Conservation (phyloP, 768 basidiomycete genomes). For the Pisolithus orientalis region DNA sequence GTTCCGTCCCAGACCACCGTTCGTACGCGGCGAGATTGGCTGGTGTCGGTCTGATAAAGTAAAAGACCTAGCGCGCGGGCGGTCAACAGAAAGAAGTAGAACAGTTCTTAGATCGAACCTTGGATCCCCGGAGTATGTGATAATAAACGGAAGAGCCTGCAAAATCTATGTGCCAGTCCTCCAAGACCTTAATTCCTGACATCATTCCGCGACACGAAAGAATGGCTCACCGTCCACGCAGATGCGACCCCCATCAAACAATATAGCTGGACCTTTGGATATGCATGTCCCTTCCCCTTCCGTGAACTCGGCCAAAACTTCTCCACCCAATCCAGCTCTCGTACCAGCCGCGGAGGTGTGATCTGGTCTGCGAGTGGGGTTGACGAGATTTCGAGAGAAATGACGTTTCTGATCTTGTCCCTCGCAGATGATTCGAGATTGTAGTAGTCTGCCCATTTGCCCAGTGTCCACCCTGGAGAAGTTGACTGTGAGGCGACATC, state of each 20-base stretch:
- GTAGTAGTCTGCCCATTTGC: conserved; percentile 88
- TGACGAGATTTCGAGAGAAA: conserved; percentile 89
- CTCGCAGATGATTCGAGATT: conserved; percentile 56
- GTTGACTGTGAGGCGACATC: conserved; percentile 89
- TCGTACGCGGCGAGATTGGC: conserved; percentile 88
- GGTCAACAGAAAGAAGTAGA: background rate
- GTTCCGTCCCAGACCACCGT: conserved; percentile 87
- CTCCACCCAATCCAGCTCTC: conserved; percentile 96
- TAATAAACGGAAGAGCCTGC: conserved; percentile 98
- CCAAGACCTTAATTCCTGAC: conserved; percentile 1
- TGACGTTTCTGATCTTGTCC: conserved; percentile 92
- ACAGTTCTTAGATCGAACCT: conserved; percentile 40
- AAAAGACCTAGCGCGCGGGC: conserved; percentile 63
- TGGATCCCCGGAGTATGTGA: conserved; percentile 80
- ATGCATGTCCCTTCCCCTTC: conserved; percentile 65
- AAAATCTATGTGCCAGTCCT: conserved; percentile 99
- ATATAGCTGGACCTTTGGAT: conserved; percentile 93
- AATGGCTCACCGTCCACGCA: conserved; percentile 83
- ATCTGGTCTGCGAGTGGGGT: conserved; percentile 75
- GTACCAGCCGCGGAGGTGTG: conserved; percentile 73
- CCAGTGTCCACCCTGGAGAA: conserved; percentile 82
- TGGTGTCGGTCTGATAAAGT: conserved; percentile 87
- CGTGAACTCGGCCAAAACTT: conserved; percentile 85
- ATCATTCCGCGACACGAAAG: background rate
- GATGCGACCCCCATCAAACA: conserved; percentile 93